These are phyloP conservation scores for Sanghuangporus weigelae DNA, from an alignment of 1,284 basidiomycete species.

Conservation along the genomic window DNA sequence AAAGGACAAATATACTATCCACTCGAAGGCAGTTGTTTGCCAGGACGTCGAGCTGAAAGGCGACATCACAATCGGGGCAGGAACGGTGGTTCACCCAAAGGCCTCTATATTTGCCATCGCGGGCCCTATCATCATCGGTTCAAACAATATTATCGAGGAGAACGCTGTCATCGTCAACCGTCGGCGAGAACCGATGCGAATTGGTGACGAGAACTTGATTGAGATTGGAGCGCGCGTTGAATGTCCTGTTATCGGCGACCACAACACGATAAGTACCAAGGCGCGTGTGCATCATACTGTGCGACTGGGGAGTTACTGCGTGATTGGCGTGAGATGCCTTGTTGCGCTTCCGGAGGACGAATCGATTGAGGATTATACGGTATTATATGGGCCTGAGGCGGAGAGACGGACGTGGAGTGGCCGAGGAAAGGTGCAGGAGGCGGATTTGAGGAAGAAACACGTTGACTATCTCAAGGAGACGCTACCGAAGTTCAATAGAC, in stretches of 20 bases:
- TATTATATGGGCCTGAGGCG: constrained; percentile 74
- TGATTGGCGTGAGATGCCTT: constrained; percentile 74
- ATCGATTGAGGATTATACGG: constrained; percentile 78
- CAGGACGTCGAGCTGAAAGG: constrained; percentile 88
- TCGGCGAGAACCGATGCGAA: constrained; percentile 79
- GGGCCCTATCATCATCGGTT: constrained; percentile 84
- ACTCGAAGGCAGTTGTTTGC: constrained; percentile 79
- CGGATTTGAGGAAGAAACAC: constrained; percentile 81
- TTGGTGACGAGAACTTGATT: constrained; percentile 90
- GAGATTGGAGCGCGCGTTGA: constrained; percentile 90
- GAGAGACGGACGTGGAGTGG: constrained; percentile 82
- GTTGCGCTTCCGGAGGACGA: constrained; percentile 74
- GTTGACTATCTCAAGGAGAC: constrained; percentile 87
- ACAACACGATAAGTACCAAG: constrained; percentile 81
- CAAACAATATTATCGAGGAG: constrained; percentile 90
- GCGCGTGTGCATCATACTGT: constrained; percentile 78
- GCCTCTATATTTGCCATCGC: constrained; percentile 85
- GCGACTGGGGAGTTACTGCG: constrained; percentile 72
- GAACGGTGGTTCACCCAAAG: constrained; percentile 90
- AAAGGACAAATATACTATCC: constrained; percentile 73
- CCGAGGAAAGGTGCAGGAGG: constrained; percentile 77
- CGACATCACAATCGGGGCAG: constrained; percentile 84
- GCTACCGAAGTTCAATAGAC: constrained; percentile 81
- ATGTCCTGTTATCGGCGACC: constrained; percentile 74
- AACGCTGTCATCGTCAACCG: constrained; percentile 83